phyloP scores from a whole-genome alignment of 495 filamentous ascomycete species.

The Saxispiralis lemnorum region DNA sequence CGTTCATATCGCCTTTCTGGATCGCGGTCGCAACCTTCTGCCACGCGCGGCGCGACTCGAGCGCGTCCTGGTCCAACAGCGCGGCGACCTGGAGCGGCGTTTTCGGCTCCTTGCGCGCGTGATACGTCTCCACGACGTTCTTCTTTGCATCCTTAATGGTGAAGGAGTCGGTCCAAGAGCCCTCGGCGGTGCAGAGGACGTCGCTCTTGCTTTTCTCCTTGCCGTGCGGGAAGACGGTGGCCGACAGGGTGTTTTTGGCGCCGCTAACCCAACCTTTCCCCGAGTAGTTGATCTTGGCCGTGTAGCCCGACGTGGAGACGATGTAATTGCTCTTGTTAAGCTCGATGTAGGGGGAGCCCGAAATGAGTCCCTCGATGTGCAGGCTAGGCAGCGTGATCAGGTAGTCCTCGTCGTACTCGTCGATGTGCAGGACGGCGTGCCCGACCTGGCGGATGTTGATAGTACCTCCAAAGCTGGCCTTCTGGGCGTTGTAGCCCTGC shows the following conservation, averaged over 20 bases:
- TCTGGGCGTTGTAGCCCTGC: conserved; percentile 95
- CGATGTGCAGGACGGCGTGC: conserved; percentile 69
- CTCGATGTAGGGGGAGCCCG: conserved; percentile 79
- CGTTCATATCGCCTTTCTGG: conserved; percentile 63
- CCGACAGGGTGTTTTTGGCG: conserved; percentile 84
- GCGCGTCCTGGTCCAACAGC: conserved; percentile 63
- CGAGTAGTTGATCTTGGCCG: conserved; percentile 81
- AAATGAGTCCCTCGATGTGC: conserved; percentile 87
- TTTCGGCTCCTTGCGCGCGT: conserved; percentile 40
- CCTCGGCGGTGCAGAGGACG: conserved; percentile 66
- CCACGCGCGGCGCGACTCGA: conserved; percentile 84
- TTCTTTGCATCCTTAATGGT: conserved; percentile 60
- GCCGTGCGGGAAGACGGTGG: conserved; percentile 55
- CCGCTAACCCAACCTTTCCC: conserved; percentile 87
- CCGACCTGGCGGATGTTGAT: conserved; percentile 95
- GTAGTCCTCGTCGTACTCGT: conserved; percentile 53
- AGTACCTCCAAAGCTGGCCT: conserved; percentile 78
- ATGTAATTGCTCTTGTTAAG: conserved; percentile 71
- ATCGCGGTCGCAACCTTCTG: conserved; percentile 66
- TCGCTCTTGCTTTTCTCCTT: conserved; percentile 56
- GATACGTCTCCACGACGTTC: conserved; percentile 50
- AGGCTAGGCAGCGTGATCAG: conserved; percentile 83
- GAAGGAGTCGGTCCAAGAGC: conserved; percentile 81
- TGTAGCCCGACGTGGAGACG: conserved; percentile 65
- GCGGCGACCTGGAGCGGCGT: conserved; percentile 57